Conservation (phyloP, 2,329 filamentous ascomycete genomes). For the Periglandula ipomoeae region DNA sequence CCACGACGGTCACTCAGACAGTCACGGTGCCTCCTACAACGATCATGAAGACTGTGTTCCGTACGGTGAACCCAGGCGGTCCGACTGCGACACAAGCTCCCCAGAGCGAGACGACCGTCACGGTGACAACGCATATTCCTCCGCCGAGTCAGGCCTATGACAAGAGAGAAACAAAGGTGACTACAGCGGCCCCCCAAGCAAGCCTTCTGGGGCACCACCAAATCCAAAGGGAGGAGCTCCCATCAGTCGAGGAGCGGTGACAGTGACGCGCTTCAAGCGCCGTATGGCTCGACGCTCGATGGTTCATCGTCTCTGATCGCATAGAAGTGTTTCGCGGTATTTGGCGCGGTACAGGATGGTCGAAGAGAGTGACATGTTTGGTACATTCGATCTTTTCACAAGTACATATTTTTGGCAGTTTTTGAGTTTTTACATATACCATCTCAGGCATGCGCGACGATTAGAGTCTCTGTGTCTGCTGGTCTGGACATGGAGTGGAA, state of each 20-base stretch:
- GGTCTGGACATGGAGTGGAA: not conserved
- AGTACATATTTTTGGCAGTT: slow-evolving; percentile 5
- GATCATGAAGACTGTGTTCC: slow-evolving; percentile 25
- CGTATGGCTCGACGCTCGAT: not conserved
- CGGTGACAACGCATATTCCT: slow-evolving; percentile 5
- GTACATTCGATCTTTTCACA: slow-evolving; percentile 2
- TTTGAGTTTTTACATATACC: not conserved
- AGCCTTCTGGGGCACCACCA: not conserved
- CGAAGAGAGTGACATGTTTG: not conserved
- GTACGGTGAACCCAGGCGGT: slow-evolving; percentile 21
- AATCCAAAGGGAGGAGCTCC: not conserved
- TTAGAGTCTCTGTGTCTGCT: not conserved
- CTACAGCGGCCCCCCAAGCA: no score
- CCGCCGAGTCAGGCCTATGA: not conserved
- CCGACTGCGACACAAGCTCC: not conserved
- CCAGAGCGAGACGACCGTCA: not conserved
- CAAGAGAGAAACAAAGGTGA: not conserved
- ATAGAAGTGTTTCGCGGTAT: not conserved
- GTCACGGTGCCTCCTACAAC: slow-evolving; percentile 29
- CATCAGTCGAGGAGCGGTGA: not conserved
- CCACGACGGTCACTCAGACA: slow-evolving; percentile 23
- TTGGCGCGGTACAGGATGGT: not conserved
- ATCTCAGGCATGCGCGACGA: not conserved
- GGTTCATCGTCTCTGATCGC: not conserved
- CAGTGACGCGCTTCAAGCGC: not conserved